Base-by-base conservation (phyloP, 2,329 filamentous ascomycete species). In the Talaromyces sp. region DNA sequence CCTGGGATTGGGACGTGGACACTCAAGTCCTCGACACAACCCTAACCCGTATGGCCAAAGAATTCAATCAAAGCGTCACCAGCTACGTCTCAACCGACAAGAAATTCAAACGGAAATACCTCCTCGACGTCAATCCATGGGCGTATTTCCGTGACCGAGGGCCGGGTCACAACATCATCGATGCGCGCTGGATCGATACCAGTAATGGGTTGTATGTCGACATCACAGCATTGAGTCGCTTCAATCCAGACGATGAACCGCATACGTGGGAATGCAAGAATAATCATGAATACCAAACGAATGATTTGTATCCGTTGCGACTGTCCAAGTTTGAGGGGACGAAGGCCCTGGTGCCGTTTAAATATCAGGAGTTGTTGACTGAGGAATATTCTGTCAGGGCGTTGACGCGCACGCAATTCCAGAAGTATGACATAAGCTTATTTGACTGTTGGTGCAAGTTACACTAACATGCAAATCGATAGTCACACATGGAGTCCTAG, bases 1-100 rank as follows among this genome's bases (percentile, higher is more conserved):
- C 89, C 0, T 92, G 89, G 89, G 89, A 94, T 72, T 89, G 85
- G 77, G 90, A 95, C 71, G 78, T 94, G 46, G 90, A 95, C 72
- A 89, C 89, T 0, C 90, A 94, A 73, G 85, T 94, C 28, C 84
- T 85, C 17, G 82, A 81, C 57, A 75, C 78, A 33, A 91, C 89
- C 1, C 78, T 94, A 46, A 72, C 77, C 36, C 84, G 84, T 70
- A 77, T 94, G 25, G 88, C 80, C 33, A 75, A 83, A 58, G 76
- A 84, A 61, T 80, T 85, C 71, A 94, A 94, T 74, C 81, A 83
- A 64, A 91, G 88, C 2, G 78, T 80, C 39, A 81, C 81, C 63
- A 68, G 75, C 15, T 80, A 78, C 48, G 69, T 74, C 4, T 61
- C 65, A 3, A 64, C 71, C 6, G 69, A 77, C 40, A 69, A 70